Evolutionary conservation across 1,284 basidiomycete species (phyloP), one percentile per base, ranked within the genome.

Genomic region (Taiwanofungus camphoratus): DNA sequence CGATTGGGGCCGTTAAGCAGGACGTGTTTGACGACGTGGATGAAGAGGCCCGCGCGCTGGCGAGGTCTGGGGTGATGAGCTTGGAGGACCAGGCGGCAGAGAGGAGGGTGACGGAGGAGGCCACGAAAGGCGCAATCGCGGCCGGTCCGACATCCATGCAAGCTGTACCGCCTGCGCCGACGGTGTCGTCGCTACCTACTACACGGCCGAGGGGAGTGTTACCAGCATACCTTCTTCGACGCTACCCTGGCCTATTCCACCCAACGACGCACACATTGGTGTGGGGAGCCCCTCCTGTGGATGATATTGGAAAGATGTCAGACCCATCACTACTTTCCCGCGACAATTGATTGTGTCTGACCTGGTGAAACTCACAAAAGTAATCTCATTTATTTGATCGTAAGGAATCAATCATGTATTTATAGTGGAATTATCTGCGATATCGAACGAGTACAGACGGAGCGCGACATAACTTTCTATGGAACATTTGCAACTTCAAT

Each of bases 1-100:
- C 92, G 12, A 94, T 98, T 61, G 78, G 80, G 32, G 92, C 92
- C 9, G 92, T 96, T 46, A 91, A 87, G 61, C 92, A 96, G 61
- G 93, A 96, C 58, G 83, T 87, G 45, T 95, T 95, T 61, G 87
- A 83, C 48, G 87, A 90, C 57, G 73, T 88, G 29, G 87, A 90
- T 55, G 82, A 87, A 50, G 83, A 87, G 60, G 87, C 80, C 32
- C 68, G 67, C 46, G 76, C 73, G 32, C 67, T 83, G 51, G 68
- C 68, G 2, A 64, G 67, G 21, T 58, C 67, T 0, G 64, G 67
- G 26, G 58, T 64, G 30, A 57, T 59, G 49, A 58, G 56, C 18
- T 45, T 52, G 30, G 57, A 51, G 52, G 49, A 51, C 27, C 50
- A 44, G 44, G 57, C 42, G 30, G 48, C 41, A 49, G 56, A 45